Conservation (phyloP, 176 grass and related monocot genomes). For the Oryza brachyantha region DNA sequence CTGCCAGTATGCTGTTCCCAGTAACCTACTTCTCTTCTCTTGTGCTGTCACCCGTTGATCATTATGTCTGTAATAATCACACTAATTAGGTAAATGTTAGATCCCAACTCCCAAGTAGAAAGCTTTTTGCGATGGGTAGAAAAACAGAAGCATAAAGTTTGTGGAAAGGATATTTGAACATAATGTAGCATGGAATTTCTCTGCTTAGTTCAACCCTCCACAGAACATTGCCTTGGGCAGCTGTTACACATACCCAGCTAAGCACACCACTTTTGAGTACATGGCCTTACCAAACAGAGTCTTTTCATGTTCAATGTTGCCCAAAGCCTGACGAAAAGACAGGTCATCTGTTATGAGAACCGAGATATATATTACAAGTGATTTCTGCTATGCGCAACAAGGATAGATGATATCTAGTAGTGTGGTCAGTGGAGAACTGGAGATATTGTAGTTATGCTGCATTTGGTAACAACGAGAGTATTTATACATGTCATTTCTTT, state of each 20-base stretch:
- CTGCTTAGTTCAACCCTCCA: background rate
- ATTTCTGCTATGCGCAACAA: background rate
- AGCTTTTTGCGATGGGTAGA: too few species aligned
- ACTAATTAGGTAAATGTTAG: background rate
- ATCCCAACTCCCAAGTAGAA: too few species aligned
- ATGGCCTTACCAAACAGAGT: background rate
- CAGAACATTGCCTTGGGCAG: background rate
- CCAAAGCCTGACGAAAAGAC: background rate
- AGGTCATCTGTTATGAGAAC: background rate
- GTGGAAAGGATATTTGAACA: background rate
- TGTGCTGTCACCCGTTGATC: background rate
- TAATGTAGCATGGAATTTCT: background rate
- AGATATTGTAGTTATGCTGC: background rate
- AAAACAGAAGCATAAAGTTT: background rate
- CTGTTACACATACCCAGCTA: background rate
- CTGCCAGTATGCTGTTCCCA: slow-evolving; percentile 46
- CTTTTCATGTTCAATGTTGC: background rate
- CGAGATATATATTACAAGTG: background rate
- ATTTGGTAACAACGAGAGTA: background rate
- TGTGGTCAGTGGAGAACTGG: too few species aligned
- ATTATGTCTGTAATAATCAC: background rate
- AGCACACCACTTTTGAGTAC: background rate
- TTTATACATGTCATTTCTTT: background rate
- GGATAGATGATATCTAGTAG: background rate
- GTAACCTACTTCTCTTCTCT: background rate